Evolutionary conservation across 2,329 filamentous ascomycete genomes (phyloP), one percentile per base, ranked within the genome.

Genomic region (Pseudocercospora crystallina): DNA sequence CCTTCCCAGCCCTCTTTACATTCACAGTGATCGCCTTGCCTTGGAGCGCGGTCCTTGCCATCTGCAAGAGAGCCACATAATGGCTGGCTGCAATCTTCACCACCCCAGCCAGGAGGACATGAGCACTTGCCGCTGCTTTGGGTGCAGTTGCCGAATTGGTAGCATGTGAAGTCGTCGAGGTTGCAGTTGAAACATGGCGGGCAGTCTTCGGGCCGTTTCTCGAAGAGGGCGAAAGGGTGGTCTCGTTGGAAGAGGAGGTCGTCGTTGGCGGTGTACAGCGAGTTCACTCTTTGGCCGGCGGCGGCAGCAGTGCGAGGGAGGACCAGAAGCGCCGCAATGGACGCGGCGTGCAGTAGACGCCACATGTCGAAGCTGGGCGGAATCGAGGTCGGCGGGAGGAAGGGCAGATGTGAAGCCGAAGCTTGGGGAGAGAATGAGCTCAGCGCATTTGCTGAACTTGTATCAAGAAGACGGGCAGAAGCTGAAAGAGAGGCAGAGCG

Each of bases 161-260:
- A 84, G 71, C 94, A 99, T 56, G 84, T 85, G 70, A 96, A 95
- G 56, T 89, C 89, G 26, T 94, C 91, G 12, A 99, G 82, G 51
- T 96, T 87, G 75, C 94, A 99, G 81, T 99, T 97, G 80, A 99
- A 99, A 77, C 94, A 94, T 65, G 89, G 89, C 46, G 89, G 89
- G 67, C 89, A 94, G 64, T 86, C 83, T 57, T 81, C 81, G 5
- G 90, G 87, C 43, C 89, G 82, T 63, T 87, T 84, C 59, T 83
- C 86, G 66, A 90, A 63, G 11, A 61, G 56, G 39, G 51, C 41
- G 43, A 52, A 53, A 29, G 49, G 53, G 31, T 60, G 50, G 37
- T 60, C 49, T 14, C 45, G 57, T 39, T 55, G 48, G 12, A 54
- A 42, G 8, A 67, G 57, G 5, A 65, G 57, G 10, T 58, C 61